Base-by-base conservation (phyloP, 495 filamentous ascomycete species). In the Penicillium riverlandense region DNA sequence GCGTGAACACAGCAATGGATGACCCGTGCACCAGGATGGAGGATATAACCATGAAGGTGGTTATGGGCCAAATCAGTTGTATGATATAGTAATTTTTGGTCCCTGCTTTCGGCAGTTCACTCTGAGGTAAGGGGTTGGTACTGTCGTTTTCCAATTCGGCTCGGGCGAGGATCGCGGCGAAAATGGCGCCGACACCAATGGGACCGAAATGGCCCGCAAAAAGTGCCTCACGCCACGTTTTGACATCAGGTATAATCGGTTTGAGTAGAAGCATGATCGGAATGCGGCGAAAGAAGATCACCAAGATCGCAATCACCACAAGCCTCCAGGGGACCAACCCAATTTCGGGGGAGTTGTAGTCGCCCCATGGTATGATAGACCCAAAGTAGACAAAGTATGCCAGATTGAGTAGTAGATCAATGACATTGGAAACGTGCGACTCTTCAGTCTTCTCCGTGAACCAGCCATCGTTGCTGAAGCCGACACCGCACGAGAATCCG, bases 391-490 rank as follows among this genome's bases (percentile, higher is more conserved):
- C 91, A 57, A 99, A 97, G 59, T 96, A 97, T 6, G 91, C 83
- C 79, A 97, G 77, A 64, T 99, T 99, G 66, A 99, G 78, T 43
- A 99, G 67, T 52, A 99, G 65, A 73, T 99, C 94, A 59, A 99
- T 96, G 64, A 99, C 94, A 79, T 97, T 96, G 59, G 92, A 96
- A 15, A 99, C 94, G 59, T 96, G 91, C 1, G 94, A 88, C 55
- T 99, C 94, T 58, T 99, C 94, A 0, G 94, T 99, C 71, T 96
- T 96, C 58, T 96, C 86, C 9, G 85, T 87, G 58, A 97, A 99
- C 94, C 94, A 99, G 42, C 94, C 94, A 59, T 97, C 94, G 58
- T 99, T 97, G 52, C 88, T 95, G 71, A 99, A 99, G 16, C 92
- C 94, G 16, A 97, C 91, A 43, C 94, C 94, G 35, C 85, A 86